Percentiles rank a stretch among this genome's conserved stretches.
These are phyloP conservation scores for Volutella citrinella DNA, from an alignment of 2,329 filamentous ascomycete species.

Conservation along the genomic window DNA sequence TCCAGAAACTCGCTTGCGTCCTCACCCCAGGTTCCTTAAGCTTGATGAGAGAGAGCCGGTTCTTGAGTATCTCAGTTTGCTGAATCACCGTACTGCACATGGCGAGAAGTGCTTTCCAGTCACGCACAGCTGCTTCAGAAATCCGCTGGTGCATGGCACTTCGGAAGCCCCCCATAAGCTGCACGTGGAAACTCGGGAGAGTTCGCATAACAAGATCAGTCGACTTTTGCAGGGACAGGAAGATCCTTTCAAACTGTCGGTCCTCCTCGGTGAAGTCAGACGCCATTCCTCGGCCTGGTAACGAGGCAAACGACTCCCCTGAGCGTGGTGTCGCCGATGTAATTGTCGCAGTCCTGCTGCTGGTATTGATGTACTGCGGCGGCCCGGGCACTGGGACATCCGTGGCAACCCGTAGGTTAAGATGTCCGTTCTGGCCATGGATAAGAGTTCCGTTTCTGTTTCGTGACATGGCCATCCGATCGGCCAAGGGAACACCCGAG, in stretches of 20 bases:
- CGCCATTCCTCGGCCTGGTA: slow-evolving; percentile 42
- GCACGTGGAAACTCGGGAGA: slow-evolving; percentile 66
- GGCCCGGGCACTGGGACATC: slow-evolving; percentile 43
- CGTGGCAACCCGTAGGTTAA: slow-evolving; percentile 54
- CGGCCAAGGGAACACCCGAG: slow-evolving; percentile 51
- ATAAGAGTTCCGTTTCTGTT: slow-evolving; percentile 35
- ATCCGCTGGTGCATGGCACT: slow-evolving; percentile 59
- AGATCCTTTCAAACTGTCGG: slow-evolving; percentile 77
- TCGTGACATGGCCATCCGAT: slow-evolving; percentile 37
- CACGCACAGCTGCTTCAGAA: slow-evolving; percentile 57
- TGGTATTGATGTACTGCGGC: slow-evolving; percentile 47
- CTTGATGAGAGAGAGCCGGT: slow-evolving; percentile 74
- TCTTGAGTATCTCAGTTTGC: slow-evolving; percentile 70
- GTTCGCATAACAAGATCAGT: slow-evolving; percentile 70
- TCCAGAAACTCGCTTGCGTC: slow-evolving; percentile 60
- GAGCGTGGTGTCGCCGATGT: slow-evolving; percentile 72
- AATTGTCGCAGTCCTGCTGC: slow-evolving; percentile 48
- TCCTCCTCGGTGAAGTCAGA: slow-evolving; percentile 74
- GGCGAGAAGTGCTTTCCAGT: slow-evolving; percentile 69
- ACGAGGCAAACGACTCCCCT: slow-evolving; percentile 72
- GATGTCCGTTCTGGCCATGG: slow-evolving; percentile 51
- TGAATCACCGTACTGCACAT: slow-evolving; percentile 70
- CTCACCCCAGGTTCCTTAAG: slow-evolving; percentile 78
- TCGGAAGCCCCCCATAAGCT: slow-evolving; percentile 63
- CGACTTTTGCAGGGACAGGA: slow-evolving; percentile 69